A percentile compares a stretch with the other conserved stretches of the same genome.
Evolutionary conservation across 179 eudicot genomes (phyloP).

Genomic region (Sideroxylon spinosum): DNA sequence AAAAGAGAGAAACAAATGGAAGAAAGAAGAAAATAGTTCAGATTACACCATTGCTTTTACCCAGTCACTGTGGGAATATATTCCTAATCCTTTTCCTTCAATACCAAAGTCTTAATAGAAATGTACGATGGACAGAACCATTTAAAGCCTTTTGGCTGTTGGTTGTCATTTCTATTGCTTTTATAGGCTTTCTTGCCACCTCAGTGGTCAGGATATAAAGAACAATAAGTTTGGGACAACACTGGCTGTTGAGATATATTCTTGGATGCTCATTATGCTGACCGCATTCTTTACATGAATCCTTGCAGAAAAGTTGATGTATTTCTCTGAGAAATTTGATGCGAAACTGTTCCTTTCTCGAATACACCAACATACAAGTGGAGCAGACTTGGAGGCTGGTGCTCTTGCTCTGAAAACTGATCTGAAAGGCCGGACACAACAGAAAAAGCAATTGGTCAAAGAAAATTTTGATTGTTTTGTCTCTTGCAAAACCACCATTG

Average conservation of each 20-base stretch:
- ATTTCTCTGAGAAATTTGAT: slow-evolving; percentile 82
- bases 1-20: no score
- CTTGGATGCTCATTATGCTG: neutral
- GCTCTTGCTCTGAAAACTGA: slow-evolving; percentile 82
- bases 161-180: no score
- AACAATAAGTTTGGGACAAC: neutral
- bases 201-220: neutral
- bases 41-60: no score
- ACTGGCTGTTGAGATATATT: neutral
- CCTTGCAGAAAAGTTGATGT: slow-evolving; percentile 73
- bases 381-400: slow-evolving; percentile 92
- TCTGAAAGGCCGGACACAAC: slow-evolving; percentile 87
- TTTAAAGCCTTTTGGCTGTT: no score
- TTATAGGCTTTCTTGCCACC: slow-evolving; percentile 3
- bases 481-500: slow-evolving; percentile 99
- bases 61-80: no score
- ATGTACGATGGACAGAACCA: no score
- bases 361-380: slow-evolving; percentile 80
- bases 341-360: slow-evolving; percentile 84
- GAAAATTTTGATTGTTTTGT: slow-evolving; percentile 97
- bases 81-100: no score
- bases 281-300: neutral
- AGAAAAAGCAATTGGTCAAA: slow-evolving; percentile 88
- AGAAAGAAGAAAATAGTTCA: no score
- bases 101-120: no score